A percentile compares a stretch with the other conserved stretches of the same genome.
Conservation (phyloP, 768 basidiomycete species). For the Sutorius australiensis region DNA sequence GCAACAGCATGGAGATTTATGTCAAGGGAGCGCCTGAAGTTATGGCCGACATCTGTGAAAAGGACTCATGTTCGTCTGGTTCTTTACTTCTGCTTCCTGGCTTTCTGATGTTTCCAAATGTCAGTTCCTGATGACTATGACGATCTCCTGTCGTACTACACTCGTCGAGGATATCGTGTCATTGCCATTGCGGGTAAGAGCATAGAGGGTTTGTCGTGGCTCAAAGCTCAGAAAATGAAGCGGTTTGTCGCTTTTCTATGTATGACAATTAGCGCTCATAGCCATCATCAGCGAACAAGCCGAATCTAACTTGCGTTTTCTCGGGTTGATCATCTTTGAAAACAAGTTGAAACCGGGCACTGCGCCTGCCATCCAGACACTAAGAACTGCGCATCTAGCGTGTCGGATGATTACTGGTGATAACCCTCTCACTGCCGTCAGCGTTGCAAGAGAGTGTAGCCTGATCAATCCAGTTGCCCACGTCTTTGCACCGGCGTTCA, state of each 20-base stretch:
- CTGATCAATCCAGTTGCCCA: slow-evolving; percentile 85
- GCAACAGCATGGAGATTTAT: slow-evolving; percentile 94
- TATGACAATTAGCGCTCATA: slow-evolving; percentile 5
- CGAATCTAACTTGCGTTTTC: slow-evolving; percentile 83
- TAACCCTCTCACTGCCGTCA: slow-evolving; percentile 93
- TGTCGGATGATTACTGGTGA: slow-evolving; percentile 99
- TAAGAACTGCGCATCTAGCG: slow-evolving; percentile 86
- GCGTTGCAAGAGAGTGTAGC: slow-evolving; percentile 91
- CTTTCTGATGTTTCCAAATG: slow-evolving; percentile 12
- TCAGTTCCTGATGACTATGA: slow-evolving; percentile 95
- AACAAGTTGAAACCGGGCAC: slow-evolving; percentile 96
- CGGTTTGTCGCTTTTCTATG: slow-evolving; percentile 46
- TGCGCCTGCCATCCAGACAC: slow-evolving; percentile 80
- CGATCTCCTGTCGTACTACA: slow-evolving; percentile 94
- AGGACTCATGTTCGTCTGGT: slow-evolving; percentile 73
- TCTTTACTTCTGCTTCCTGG: neutral
- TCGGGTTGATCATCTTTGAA: slow-evolving; percentile 96
- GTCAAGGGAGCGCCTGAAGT: slow-evolving; percentile 99
- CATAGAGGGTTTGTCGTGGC: slow-evolving; percentile 90
- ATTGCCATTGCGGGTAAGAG: slow-evolving; percentile 98
- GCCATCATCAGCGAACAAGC: slow-evolving; percentile 74
- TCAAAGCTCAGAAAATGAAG: slow-evolving; percentile 95
- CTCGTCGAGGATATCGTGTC: slow-evolving; percentile 92
- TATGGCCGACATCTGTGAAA: slow-evolving; percentile 93
- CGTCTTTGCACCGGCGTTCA: slow-evolving; percentile 81